Evolutionary conservation across 371 early-diverging fungal genomes (phyloP).

Genomic region (Basidiobolus meristosporus): DNA sequence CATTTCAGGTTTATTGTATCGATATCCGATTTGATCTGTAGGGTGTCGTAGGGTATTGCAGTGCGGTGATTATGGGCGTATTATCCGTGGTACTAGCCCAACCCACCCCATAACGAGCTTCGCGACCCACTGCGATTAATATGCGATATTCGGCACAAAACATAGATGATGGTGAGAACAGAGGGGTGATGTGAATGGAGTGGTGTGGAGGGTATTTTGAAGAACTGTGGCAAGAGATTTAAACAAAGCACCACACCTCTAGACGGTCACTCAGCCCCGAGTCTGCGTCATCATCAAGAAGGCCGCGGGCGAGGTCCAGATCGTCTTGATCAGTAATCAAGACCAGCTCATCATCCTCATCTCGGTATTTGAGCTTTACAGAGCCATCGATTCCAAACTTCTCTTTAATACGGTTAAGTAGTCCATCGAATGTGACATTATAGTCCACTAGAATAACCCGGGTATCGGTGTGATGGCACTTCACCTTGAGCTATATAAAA

Average conservation of each 20-base stretch:
- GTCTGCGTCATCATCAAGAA: slow-evolving; percentile 17
- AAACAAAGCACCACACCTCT: slow-evolving; percentile 47
- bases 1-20: no score
- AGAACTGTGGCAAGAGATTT: no score
- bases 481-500: slow-evolving; percentile 36
- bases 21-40: no score
- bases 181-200: no score
- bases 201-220: no score
- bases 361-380: slow-evolving; percentile 61
- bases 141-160: no score
- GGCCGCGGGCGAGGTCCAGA: slow-evolving; percentile 58
- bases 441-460: slow-evolving; percentile 47
- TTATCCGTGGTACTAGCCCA: no score
- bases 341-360: slow-evolving; percentile 73
- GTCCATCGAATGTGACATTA: slow-evolving; percentile 30
- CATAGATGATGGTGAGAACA: no score
- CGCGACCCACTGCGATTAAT: no score
- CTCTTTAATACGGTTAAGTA: slow-evolving; percentile 32
- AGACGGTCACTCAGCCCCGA: slow-evolving; percentile 19
- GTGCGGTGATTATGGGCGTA: no score
- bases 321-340: slow-evolving; percentile 85
- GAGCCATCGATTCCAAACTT: slow-evolving; percentile 29
- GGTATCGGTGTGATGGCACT: slow-evolving; percentile 55
- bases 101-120: no score
- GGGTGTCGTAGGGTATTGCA: no score